phyloP scores from a whole-genome alignment of 192 early-diverging fungal species.

The Allomyces arbusculus region DNA sequence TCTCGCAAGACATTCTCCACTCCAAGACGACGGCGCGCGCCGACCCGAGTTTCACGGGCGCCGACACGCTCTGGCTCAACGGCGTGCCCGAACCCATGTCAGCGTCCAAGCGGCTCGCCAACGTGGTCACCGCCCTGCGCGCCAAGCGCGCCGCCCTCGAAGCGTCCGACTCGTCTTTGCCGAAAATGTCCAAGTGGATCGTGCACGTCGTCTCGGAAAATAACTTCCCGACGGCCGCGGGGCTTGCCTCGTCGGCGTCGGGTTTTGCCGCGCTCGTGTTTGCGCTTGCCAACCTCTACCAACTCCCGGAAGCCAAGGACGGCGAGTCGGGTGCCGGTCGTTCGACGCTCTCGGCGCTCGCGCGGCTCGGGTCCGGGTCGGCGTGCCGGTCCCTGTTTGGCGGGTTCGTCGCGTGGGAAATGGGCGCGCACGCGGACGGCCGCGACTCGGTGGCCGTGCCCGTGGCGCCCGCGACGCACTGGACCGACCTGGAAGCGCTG shows the following conservation, averaged over 20 bases:
- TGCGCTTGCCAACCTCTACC: slow-evolving; percentile 50
- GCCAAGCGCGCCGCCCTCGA: slow-evolving; percentile 50
- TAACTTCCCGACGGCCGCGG: slow-evolving; percentile 99
- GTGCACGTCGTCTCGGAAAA: slow-evolving; percentile 89
- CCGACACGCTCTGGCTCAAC: slow-evolving; percentile 77
- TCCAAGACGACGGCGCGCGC: slow-evolving; percentile 78
- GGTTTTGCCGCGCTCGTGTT: slow-evolving; percentile 87
- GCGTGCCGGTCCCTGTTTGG: slow-evolving; percentile 95
- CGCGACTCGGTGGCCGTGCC: slow-evolving; percentile 75
- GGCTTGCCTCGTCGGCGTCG: slow-evolving; percentile 87
- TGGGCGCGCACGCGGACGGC: slow-evolving; percentile 62
- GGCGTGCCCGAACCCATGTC: slow-evolving; percentile 64
- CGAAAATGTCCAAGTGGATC: slow-evolving; percentile 30
- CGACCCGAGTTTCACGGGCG: slow-evolving; percentile 32
- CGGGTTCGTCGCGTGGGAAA: slow-evolving; percentile 96
- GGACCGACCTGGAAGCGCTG: slow-evolving; percentile 89
- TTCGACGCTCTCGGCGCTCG: slow-evolving; percentile 68
- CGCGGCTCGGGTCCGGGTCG: slow-evolving; percentile 87
- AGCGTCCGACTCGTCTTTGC: slow-evolving; percentile 6
- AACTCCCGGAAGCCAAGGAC: slow-evolving; percentile 22
- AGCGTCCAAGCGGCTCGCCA: slow-evolving; percentile 61
- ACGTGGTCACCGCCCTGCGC: slow-evolving; percentile 61
- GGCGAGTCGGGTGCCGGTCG: not conserved
- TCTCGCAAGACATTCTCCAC: slow-evolving; percentile 88
- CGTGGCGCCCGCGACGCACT: slow-evolving; percentile 72